Base-by-base conservation (phyloP, 208 protist genomes). In the Acanthamoeba triangularis region DNA sequence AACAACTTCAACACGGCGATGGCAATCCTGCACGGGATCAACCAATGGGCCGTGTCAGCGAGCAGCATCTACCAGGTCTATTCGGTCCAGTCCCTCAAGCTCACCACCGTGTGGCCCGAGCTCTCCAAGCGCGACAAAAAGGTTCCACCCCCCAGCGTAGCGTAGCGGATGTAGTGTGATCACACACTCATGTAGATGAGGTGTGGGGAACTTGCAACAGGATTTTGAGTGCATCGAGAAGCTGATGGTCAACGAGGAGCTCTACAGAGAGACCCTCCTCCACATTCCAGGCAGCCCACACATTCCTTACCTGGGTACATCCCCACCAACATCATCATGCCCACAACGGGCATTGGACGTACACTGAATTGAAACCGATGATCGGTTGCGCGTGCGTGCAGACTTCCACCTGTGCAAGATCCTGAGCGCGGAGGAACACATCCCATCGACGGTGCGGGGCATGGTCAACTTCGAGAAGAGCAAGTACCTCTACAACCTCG, bases 401-500 rank as follows among this genome's bases (percentile, higher is more conserved):
- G 63, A 90, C 44, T 90, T 56, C 18, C 82, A 90, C 54, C 33
- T 90, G 35, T 90, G 82, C 49, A 90, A 90, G 82, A 65, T 90
- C 20, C 44, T 90, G 41, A 63, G 30, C 49, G 82, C 54, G 82
- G 82, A 90, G 82, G 52, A 65, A 18, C 54, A 90, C 28, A 25
- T 90, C 23, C 82, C 82, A 30, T 90, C 82, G 25, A 65, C 44
- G 0, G 82, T 67, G 54, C 52, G 54, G 16, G 54, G 54, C 23
- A 90, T 65, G 82, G n/a, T 90, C 52, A 90, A 90, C 82, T 90
- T 90, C 20, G 54, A 56, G 52, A 90, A 90, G 82, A 90, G 82
- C 82, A 90, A 90, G 82, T 90, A 90, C 33, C 82, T 90, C 82
- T 90, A 90, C 82, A 90, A 65, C 49, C 82, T 90, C 11, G 82